Evolutionary conservation across 106 monocot species (phyloP).

Genomic region (Acanthochlamys bracteata): DNA sequence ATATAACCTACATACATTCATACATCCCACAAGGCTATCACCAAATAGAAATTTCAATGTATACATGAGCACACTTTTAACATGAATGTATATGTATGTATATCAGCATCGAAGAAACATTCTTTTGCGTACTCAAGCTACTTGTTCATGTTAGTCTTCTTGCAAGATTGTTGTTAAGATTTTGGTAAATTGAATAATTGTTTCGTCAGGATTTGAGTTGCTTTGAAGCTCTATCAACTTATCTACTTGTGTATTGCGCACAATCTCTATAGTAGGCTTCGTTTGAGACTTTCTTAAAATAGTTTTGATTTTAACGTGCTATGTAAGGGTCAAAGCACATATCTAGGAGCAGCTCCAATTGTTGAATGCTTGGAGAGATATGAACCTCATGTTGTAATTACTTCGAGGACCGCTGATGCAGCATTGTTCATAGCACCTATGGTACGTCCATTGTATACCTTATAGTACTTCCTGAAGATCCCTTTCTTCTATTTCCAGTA

Average conservation of each 20-base stretch:
- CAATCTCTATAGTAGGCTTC: not conserved
- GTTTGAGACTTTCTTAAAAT: not conserved
- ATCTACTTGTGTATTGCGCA: not conserved
- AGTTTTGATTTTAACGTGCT: conserved; percentile 6
- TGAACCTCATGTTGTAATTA: conserved; percentile 71
- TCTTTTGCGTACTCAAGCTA: too few relatives aligned
- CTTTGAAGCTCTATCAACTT: not conserved
- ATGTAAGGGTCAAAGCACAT: conserved; percentile 74
- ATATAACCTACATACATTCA: too few relatives aligned
- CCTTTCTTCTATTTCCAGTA: too few relatives aligned
- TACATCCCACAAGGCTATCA: too few relatives aligned
- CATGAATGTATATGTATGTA: too few relatives aligned
- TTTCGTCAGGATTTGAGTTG: too few relatives aligned
- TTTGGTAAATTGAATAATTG: too few relatives aligned
- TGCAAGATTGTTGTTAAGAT: too few relatives aligned
- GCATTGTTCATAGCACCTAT: conserved; percentile 93
- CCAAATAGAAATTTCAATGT: too few relatives aligned
- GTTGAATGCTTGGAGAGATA: conserved; percentile 87
- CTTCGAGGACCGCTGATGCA: conserved; percentile 94
- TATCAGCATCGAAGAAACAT: too few relatives aligned
- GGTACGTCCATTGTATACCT: conserved; percentile 33
- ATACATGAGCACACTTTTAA: too few relatives aligned
- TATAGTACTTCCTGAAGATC: not conserved
- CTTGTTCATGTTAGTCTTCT: too few relatives aligned
- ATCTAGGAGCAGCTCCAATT: conserved; percentile 89